A percentile compares a stretch with the other conserved stretches of the same genome.
These are phyloP conservation scores for Neocallimastix lanati DNA, from an alignment of 192 early-diverging fungal species.

Conservation along the genomic window DNA sequence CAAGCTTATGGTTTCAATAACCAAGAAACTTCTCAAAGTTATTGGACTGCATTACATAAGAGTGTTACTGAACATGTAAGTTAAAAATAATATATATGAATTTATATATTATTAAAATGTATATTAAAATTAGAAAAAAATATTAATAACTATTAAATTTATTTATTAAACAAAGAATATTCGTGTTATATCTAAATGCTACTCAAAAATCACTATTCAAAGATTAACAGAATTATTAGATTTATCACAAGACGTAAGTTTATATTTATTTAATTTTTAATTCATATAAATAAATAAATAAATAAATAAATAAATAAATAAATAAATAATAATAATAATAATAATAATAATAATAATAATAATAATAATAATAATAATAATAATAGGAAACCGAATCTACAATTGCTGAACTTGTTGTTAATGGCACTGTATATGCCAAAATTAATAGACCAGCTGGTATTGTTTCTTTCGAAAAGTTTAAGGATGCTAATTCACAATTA, in stretches of 20 bases:
- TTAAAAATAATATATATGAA: no score
- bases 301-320: no score
- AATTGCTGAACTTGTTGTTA: slow-evolving; percentile 80
- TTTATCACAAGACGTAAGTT: slow-evolving; percentile 40
- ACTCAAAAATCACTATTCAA: slow-evolving; percentile 66
- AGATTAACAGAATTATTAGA: slow-evolving; percentile 82
- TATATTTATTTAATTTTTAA: no score
- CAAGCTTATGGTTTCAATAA: slow-evolving; percentile 53
- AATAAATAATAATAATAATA: no score
- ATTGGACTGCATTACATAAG: slow-evolving; percentile 65
- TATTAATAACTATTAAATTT: no score
- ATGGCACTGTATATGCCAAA: slow-evolving; percentile 85
- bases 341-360: neutral
- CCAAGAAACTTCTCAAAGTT: slow-evolving; percentile 63
- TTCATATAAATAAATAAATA: no score
- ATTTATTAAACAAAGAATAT: slow-evolving; percentile 78
- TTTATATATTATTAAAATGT: no score
- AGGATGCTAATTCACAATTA: slow-evolving; percentile 73
- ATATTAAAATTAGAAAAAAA: neutral
- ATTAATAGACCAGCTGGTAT: slow-evolving; percentile 85
- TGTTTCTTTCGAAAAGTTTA: slow-evolving; percentile 65
- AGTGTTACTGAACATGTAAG: slow-evolving; percentile 94
- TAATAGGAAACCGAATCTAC: slow-evolving; percentile 72
- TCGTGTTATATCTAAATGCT: slow-evolving; percentile 91
- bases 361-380: no score